Conservation (phyloP, 257 asterid genomes). For the Solanum bukasovii region DNA sequence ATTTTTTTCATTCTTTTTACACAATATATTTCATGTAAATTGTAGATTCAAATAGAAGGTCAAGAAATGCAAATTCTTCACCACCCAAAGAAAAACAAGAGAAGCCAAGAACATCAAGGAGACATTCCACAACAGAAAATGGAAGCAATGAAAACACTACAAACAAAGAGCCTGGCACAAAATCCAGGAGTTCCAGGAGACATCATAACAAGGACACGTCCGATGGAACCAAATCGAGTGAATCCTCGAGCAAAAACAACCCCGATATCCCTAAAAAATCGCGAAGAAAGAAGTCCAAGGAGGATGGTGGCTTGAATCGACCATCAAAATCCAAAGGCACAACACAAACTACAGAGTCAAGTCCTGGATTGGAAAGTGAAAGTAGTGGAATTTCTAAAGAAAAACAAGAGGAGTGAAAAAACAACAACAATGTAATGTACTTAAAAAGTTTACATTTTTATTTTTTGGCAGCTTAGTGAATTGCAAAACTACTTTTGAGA, state of each 20-base stretch:
- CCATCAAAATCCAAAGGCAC: slow-evolving; percentile 15
- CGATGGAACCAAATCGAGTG: slow-evolving; percentile 17
- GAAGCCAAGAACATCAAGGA: slow-evolving; percentile 40
- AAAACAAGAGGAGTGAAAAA: neutral
- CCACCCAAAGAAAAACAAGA: slow-evolving; percentile 23
- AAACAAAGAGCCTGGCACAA: slow-evolving; percentile 30
- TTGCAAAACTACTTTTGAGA: neutral
- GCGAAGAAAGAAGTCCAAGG: slow-evolving; percentile 37
- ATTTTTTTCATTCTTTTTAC: neutral
- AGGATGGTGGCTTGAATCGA: slow-evolving; percentile 13
- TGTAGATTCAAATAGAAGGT: slow-evolving; percentile 16
- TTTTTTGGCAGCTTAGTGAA: neutral
- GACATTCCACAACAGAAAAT: slow-evolving; percentile 24
- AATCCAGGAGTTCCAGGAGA: slow-evolving; percentile 37
- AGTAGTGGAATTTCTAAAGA: neutral
- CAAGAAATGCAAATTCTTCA: slow-evolving; percentile 15
- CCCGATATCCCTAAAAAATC: slow-evolving; percentile 36
- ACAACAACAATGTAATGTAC: neutral
- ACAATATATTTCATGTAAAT: neutral
- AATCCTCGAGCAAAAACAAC: slow-evolving; percentile 13
- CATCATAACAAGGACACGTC: slow-evolving; percentile 35
- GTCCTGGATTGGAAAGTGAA: neutral
- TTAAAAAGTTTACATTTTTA: neutral
- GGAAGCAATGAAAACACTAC: slow-evolving; percentile 14
- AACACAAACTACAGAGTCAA: neutral